These are phyloP conservation scores for Neonectria magnoliae DNA, from an alignment of 2,329 filamentous ascomycete species.

Conservation along the genomic window DNA sequence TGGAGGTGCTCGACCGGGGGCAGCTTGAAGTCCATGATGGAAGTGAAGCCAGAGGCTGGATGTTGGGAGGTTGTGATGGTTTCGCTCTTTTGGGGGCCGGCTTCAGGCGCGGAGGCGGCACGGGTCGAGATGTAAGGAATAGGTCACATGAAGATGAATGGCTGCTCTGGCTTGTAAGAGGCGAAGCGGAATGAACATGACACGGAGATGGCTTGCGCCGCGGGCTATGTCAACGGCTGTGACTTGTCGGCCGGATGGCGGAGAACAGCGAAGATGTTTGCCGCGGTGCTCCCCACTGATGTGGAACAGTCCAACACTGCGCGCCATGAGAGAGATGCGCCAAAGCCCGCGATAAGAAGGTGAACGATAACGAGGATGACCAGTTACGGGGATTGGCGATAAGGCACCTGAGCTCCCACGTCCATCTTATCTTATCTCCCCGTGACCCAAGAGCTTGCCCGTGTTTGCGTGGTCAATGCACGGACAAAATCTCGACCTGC, in stretches of 20 bases:
- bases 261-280: slow-evolving; percentile 37
- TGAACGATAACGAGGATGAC: slow-evolving; percentile 20
- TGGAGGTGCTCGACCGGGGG: slow-evolving; percentile 68
- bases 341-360: slow-evolving; percentile 17
- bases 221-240: slow-evolving; percentile 1
- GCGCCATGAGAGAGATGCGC: neutral
- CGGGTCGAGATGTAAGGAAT: neutral
- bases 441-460: slow-evolving; percentile 39
- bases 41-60: neutral
- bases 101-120: neutral
- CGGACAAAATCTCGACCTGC: slow-evolving; percentile 44
- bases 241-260: slow-evolving; percentile 31
- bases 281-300: slow-evolving; percentile 39
- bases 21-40: slow-evolving; percentile 49
- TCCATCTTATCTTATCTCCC: slow-evolving; percentile 42
- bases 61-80: neutral
- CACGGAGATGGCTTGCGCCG: neutral
- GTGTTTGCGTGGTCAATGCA: slow-evolving; percentile 43
- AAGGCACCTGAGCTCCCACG: neutral
- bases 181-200: neutral
- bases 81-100: neutral
- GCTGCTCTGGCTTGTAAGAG: slow-evolving; percentile 1
- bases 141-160: neutral
- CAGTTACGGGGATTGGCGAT: neutral
- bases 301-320: slow-evolving; percentile 15